These are phyloP conservation scores for Cyclocybe aegerita DNA, from an alignment of 768 basidiomycete genomes.

Conservation along the genomic window DNA sequence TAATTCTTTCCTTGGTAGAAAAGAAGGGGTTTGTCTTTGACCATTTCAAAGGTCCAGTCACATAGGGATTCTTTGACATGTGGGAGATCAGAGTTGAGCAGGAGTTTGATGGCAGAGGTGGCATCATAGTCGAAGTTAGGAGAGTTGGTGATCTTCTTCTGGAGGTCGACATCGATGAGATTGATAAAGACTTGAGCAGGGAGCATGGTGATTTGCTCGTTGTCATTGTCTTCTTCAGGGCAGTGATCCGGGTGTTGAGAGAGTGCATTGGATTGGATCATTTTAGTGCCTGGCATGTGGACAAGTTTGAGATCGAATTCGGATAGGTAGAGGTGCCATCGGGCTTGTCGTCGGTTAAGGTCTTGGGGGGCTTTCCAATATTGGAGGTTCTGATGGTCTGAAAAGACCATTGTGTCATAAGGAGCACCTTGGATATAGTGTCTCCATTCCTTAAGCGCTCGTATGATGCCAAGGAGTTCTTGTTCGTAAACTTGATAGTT, in stretches of 20 bases:
- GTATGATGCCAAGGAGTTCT: slow-evolving; percentile 48
- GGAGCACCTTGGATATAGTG: slow-evolving; percentile 23
- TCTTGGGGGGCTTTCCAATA: slow-evolving; percentile 5
- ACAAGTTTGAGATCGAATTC: slow-evolving; percentile 10
- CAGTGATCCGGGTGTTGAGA: slow-evolving; percentile 14
- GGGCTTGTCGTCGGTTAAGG: slow-evolving; percentile 8
- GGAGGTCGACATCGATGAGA: slow-evolving; percentile 9
- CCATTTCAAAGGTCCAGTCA: slow-evolving; percentile 1
- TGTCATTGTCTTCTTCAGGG: slow-evolving; percentile 13
- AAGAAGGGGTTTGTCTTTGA: not conserved
- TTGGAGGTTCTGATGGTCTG: slow-evolving; percentile 14
- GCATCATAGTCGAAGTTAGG: too few relatives aligned
- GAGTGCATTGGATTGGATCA: slow-evolving; percentile 13
- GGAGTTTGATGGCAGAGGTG: too few relatives aligned
- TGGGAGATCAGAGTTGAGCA: too few relatives aligned
- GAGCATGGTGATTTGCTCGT: slow-evolving; percentile 10
- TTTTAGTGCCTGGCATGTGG: slow-evolving; percentile 13
- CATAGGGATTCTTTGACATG: not conserved
- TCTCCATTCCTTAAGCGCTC: slow-evolving; percentile 25
- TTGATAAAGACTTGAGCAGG: slow-evolving; percentile 12
- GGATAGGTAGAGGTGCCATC: slow-evolving; percentile 8
- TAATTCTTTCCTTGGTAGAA: slow-evolving; percentile 6
- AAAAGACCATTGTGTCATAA: slow-evolving; percentile 15
- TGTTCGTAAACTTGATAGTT: slow-evolving; percentile 48
- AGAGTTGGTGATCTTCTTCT: not conserved